phyloP scores from a whole-genome alignment of 2,329 filamentous ascomycete genomes.

The Neofusicoccum ribis region DNA sequence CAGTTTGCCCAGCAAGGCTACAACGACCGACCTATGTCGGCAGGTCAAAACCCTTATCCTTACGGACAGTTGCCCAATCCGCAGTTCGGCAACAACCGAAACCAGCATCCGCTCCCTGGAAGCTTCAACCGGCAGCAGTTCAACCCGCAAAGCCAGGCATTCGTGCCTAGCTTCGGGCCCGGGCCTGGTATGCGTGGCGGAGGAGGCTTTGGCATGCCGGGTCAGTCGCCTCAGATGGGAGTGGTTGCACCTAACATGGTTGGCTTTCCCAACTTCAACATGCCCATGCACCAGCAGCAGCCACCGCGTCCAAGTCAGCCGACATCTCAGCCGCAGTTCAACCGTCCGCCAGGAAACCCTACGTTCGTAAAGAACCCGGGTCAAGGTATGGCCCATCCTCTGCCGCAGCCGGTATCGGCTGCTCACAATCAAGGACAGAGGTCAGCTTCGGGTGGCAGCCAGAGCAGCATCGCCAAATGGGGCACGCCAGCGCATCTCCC shows the following conservation, averaged over 20 bases:
- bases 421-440: conserved; percentile 26
- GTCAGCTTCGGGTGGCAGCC: conserved; percentile 30
- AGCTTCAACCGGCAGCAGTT: conserved; percentile 84
- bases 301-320: conserved; percentile 30
- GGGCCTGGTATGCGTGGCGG: conserved; percentile 23
- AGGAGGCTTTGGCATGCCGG: conserved; percentile 31
- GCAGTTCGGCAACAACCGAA: conserved; percentile 65
- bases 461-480: conserved; percentile 58
- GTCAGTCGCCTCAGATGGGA: conserved; percentile 32
- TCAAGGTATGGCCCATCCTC: conserved; percentile 20
- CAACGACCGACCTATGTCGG: conserved; percentile 37
- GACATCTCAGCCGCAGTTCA: conserved; percentile 26
- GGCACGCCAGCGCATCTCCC: conserved; percentile 56
- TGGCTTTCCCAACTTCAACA: conserved; percentile 26
- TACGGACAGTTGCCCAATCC: conserved; percentile 75
- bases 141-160: conserved; percentile 91
- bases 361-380: conserved; percentile 24
- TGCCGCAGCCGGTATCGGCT: conserved; percentile 28
- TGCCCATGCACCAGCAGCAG: conserved; percentile 20
- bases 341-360: conserved; percentile 30
- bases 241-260: conserved; percentile 26
- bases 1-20: conserved; percentile 30
- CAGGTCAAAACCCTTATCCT: conserved; percentile 56
- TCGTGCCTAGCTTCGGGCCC: conserved; percentile 65
- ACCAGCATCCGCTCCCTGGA: conserved; percentile 81